Conservation (phyloP, 345 rosid species). For the Xanthoceras sorbifolium region DNA sequence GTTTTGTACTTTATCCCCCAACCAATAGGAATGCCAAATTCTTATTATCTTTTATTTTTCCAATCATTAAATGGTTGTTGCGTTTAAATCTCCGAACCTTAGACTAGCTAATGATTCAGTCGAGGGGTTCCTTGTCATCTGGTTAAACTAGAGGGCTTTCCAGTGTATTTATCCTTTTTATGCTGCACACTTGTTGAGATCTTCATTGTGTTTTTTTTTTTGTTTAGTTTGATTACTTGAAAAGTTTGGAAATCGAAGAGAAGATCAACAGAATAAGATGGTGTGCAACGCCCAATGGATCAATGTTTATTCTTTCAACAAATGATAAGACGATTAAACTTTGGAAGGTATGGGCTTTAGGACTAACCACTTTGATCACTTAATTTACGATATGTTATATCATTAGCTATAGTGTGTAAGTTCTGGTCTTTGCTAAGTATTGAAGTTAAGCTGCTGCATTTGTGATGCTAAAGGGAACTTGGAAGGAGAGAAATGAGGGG, state of each 20-base stretch:
- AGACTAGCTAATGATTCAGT: neutral
- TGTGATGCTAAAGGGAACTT: neutral
- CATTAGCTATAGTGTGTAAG: constrained; percentile 7
- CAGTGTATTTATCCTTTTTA: neutral
- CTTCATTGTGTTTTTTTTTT: constrained; percentile 11
- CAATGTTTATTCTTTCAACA: constrained; percentile 56
- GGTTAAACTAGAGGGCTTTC: neutral
- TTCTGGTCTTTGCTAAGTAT: neutral
- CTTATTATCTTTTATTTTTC: neutral
- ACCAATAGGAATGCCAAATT: too few species aligned
- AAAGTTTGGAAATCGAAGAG: constrained; percentile 76
- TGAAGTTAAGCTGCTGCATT: neutral
- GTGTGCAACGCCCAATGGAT: constrained; percentile 51
- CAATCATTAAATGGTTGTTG: neutral
- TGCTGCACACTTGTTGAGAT: neutral
- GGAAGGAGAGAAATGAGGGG: too few species aligned
- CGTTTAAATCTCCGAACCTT: neutral
- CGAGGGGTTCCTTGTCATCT: neutral
- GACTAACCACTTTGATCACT: neutral
- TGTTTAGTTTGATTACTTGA: constrained; percentile 65
- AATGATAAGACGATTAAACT: constrained; percentile 74
- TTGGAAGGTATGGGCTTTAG: constrained; percentile 56
- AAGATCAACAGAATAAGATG: constrained; percentile 60
- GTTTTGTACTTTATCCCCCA: too few species aligned
- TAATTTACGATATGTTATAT: neutral